Percentiles rank a stretch among this genome's conserved stretches.
phyloP scores from a whole-genome alignment of 257 asterid genomes.

The Echium plantagineum region DNA sequence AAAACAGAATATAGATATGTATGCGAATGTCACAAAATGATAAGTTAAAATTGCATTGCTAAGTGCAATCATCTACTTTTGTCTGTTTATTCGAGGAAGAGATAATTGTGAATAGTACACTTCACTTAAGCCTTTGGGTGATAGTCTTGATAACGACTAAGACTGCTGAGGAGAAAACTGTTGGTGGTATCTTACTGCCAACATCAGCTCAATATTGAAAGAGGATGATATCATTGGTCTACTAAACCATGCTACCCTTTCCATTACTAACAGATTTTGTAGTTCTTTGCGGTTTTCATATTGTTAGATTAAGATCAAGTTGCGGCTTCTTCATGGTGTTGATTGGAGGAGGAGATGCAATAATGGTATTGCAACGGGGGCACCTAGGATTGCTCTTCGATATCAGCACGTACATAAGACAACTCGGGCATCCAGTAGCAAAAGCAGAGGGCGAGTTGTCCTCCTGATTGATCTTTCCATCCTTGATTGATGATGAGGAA shows the following conservation, averaged over 20 bases:
- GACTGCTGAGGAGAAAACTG: too few relatives aligned
- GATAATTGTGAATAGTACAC: too few relatives aligned
- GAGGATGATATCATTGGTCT: too few relatives aligned
- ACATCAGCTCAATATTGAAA: too few relatives aligned
- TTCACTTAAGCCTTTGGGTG: too few relatives aligned
- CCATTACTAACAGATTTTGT: background rate
- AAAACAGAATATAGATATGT: too few relatives aligned
- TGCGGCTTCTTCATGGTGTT: constrained; percentile 57
- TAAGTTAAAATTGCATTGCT: too few relatives aligned
- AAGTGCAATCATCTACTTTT: too few relatives aligned
- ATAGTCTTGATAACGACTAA: too few relatives aligned
- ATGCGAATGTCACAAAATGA: too few relatives aligned
- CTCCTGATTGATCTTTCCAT: constrained; percentile 34
- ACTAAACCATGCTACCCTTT: background rate
- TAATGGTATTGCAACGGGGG: constrained; percentile 51
- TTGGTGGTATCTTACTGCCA: too few relatives aligned
- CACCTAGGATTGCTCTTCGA: constrained; percentile 44
- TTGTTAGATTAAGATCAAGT: constrained; percentile 61
- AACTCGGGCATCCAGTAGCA: constrained; percentile 84
- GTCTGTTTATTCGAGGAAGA: too few relatives aligned
- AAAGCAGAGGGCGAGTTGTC: constrained; percentile 35
- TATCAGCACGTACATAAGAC: constrained; percentile 55
- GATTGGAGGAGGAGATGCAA: constrained; percentile 36
- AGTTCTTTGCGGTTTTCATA: constrained; percentile 18
- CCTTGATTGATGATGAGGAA: constrained; percentile 52